Evolutionary conservation across 2,329 filamentous ascomycete genomes (phyloP).

Genomic region (Huntiella decipiens): DNA sequence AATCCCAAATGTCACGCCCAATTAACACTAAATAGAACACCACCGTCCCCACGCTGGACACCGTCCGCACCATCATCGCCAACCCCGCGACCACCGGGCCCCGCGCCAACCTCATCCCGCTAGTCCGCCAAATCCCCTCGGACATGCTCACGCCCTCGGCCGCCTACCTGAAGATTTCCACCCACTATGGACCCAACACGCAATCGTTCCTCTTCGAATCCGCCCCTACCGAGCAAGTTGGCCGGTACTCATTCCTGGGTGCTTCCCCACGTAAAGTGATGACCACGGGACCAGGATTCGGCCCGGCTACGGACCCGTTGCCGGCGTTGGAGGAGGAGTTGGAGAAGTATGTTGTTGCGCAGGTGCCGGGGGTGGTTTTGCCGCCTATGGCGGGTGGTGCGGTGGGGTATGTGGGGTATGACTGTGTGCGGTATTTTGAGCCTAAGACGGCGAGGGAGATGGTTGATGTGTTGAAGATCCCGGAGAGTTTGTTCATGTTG

Average conservation of each 20-base stretch:
- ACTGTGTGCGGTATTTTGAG: constrained; percentile 95
- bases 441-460: constrained; percentile 72
- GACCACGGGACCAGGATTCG: constrained; percentile 74
- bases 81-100: constrained; percentile 17
- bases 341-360: constrained; percentile 56
- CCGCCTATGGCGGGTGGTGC: constrained; percentile 81
- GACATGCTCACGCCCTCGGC: constrained; percentile 89
- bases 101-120: constrained; percentile 53
- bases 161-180: constrained; percentile 80
- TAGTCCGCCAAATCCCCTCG: constrained; percentile 71
- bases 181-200: constrained; percentile 45
- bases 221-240: constrained; percentile 81
- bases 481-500: constrained; percentile 92
- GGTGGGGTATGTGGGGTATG: constrained; percentile 92
- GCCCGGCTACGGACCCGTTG: constrained; percentile 66
- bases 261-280: constrained; percentile 63
- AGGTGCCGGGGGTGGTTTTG: constrained; percentile 63
- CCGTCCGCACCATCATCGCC: constrained; percentile 25
- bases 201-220: constrained; percentile 93
- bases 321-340: constrained; percentile 68
- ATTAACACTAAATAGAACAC: constrained; percentile 18
- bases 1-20: not conserved
- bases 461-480: constrained; percentile 73
- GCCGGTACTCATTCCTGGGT: constrained; percentile 88
- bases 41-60: constrained; percentile 28